phyloP scores from a whole-genome alignment of 2,329 filamentous ascomycete species.

The Venturia aucupariae region DNA sequence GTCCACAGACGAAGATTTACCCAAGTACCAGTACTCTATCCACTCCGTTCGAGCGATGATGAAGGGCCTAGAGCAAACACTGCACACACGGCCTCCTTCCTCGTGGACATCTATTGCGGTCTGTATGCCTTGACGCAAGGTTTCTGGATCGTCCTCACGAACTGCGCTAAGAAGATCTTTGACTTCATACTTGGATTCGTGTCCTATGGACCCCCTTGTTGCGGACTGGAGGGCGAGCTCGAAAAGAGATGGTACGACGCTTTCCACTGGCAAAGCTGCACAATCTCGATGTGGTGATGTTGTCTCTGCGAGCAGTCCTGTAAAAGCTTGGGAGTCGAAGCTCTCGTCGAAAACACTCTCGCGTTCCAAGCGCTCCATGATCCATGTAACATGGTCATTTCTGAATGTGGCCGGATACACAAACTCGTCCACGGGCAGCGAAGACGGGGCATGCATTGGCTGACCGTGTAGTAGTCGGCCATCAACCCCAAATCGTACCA shows the following conservation, averaged over 20 bases:
- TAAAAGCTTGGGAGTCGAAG: slow-evolving; percentile 30
- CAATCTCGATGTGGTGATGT: not conserved
- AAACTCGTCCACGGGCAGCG: not conserved
- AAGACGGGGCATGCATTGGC: not conserved
- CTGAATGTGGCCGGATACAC: not conserved
- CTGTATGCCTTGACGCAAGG: slow-evolving; percentile 19
- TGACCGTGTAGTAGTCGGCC: not conserved
- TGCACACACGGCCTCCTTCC: slow-evolving; percentile 24
- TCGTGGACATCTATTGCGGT: slow-evolving; percentile 16
- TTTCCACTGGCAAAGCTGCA: slow-evolving; percentile 9
- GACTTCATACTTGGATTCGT: slow-evolving; percentile 18
- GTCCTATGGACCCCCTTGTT: slow-evolving; percentile 12
- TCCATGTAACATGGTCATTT: not conserved
- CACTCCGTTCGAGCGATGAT: slow-evolving; percentile 17
- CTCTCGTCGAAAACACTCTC: not conserved
- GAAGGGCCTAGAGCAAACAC: slow-evolving; percentile 21
- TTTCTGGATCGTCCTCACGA: slow-evolving; percentile 16
- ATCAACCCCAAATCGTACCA: not conserved
- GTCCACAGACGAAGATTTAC: not conserved
- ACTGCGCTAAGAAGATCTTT: slow-evolving; percentile 20
- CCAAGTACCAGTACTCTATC: slow-evolving; percentile 17
- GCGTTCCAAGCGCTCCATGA: not conserved
- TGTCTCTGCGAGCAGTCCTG: not conserved
- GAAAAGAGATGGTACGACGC: slow-evolving; percentile 25
- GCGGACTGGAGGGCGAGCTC: slow-evolving; percentile 25